phyloP scores from a whole-genome alignment of 2,329 filamentous ascomycete species.

The Clonostachys solani region DNA sequence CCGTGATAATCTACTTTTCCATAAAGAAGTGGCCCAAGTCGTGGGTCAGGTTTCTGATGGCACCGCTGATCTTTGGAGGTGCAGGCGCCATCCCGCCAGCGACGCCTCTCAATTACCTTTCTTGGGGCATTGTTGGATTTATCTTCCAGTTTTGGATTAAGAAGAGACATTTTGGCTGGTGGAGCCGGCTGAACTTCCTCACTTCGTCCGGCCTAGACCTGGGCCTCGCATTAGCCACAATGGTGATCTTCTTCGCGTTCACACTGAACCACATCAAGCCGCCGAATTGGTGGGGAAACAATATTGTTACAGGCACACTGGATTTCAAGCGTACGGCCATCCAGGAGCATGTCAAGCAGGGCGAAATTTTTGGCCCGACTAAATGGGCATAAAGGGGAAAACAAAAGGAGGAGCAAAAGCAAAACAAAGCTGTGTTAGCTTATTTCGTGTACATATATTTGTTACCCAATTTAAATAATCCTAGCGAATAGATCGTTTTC shows the following conservation, averaged over 20 bases:
- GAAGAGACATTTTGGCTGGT: slow-evolving; percentile 62
- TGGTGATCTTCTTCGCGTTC: slow-evolving; percentile 68
- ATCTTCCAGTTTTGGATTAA: slow-evolving; percentile 67
- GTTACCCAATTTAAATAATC: too few relatives aligned
- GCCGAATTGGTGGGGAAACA: slow-evolving; percentile 68
- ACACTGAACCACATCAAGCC: slow-evolving; percentile 57
- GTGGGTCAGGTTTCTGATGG: slow-evolving; percentile 48
- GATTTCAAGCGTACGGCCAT: slow-evolving; percentile 57
- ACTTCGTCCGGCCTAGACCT: slow-evolving; percentile 67
- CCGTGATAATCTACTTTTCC: slow-evolving; percentile 45
- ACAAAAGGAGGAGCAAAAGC: too few relatives aligned
- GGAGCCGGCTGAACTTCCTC: slow-evolving; percentile 70
- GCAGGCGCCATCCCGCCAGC: slow-evolving; percentile 57
- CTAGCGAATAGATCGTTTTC: too few relatives aligned
- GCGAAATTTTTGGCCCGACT: too few relatives aligned
- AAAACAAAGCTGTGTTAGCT: too few relatives aligned
- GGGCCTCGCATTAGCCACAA: slow-evolving; percentile 61
- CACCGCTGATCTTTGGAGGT: slow-evolving; percentile 60
- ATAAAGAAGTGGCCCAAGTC: slow-evolving; percentile 47
- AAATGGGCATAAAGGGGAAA: too few relatives aligned
- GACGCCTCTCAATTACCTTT: slow-evolving; percentile 69
- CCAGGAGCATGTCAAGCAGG: slow-evolving; percentile 19
- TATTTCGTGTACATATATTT: too few relatives aligned
- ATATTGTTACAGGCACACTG: slow-evolving; percentile 53
- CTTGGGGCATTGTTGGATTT: slow-evolving; percentile 69